These are phyloP conservation scores for Metschnikowia rubicola DNA, from an alignment of 805 yeast species.

Conservation along the genomic window DNA sequence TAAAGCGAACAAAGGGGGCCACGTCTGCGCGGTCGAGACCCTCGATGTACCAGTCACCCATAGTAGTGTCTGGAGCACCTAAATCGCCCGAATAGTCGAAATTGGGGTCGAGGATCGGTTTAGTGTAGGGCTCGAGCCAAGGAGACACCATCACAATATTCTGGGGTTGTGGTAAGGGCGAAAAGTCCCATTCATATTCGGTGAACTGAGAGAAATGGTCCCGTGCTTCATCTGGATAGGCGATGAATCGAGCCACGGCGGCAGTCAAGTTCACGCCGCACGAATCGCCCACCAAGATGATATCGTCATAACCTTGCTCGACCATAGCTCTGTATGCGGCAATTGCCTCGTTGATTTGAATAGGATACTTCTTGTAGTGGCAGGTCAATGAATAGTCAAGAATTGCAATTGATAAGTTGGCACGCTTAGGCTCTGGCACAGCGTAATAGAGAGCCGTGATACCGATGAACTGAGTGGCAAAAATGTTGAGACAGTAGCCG, in stretches of 20 bases:
- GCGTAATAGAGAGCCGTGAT: constrained; percentile 22
- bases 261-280: constrained; percentile 15
- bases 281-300: constrained; percentile 14
- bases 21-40: constrained; percentile 16
- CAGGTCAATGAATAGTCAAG: constrained; percentile 26
- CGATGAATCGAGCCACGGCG: constrained; percentile 19
- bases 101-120: constrained; percentile 24
- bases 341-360: constrained; percentile 24
- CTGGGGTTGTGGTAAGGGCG: constrained; percentile 26
- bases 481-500: constrained; percentile 22
- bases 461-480: constrained; percentile 25
- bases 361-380: constrained; percentile 22
- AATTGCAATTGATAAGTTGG: constrained; percentile 18
- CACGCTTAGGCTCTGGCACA: constrained; percentile 16
- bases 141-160: constrained; percentile 30
- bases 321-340: constrained; percentile 15
- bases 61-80: constrained; percentile 24
- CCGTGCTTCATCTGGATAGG: constrained; percentile 31
- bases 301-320: constrained; percentile 10
- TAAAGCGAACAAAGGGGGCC: constrained; percentile 22
- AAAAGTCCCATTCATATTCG: constrained; percentile 19
- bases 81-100: constrained; percentile 29
- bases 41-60: constrained; percentile 34
- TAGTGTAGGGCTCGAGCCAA: constrained; percentile 33
- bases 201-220: constrained; percentile 21